These are phyloP conservation scores for Afroboletus lepidellus DNA, from an alignment of 1,284 basidiomycete genomes.

Conservation along the genomic window DNA sequence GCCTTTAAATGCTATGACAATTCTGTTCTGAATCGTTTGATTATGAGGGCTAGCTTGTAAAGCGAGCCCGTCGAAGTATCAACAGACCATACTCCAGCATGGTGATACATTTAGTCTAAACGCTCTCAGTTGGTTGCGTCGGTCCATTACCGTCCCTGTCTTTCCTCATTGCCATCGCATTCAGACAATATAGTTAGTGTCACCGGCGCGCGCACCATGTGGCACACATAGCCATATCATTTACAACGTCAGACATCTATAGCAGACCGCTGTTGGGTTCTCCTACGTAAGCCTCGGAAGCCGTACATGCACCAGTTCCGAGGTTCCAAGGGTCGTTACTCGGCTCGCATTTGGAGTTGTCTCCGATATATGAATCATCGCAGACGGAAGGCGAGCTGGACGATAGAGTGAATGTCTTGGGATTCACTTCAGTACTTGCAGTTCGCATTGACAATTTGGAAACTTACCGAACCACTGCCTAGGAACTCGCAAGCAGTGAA, in stretches of 20 bases:
- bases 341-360: conserved; percentile 10
- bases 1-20: too few relatives aligned
- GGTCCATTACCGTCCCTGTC: too few relatives aligned
- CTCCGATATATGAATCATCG: conserved; percentile 3
- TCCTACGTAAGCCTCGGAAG: conserved; percentile 20
- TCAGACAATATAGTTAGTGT: too few relatives aligned
- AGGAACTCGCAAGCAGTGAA: conserved; percentile 13
- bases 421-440: neutral
- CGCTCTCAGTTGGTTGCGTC: too few relatives aligned
- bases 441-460: neutral
- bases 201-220: too few relatives aligned
- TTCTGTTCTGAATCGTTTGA: too few relatives aligned
- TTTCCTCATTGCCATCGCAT: too few relatives aligned
- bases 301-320: conserved; percentile 5
- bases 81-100: too few relatives aligned
- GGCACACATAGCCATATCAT: too few relatives aligned
- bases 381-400: conserved; percentile 8
- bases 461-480: neutral
- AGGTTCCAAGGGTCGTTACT: conserved; percentile 20
- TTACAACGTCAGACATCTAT: conserved; percentile 1
- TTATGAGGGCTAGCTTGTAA: too few relatives aligned
- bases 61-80: too few relatives aligned
- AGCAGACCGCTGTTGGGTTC: conserved; percentile 14
- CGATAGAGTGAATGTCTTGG: neutral
- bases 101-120: too few relatives aligned